Percentiles rank a stretch among this genome's conserved stretches.
Evolutionary conservation across 495 filamentous ascomycete genomes (phyloP).

Genomic region (Hyphodiscus hymeniophilus): DNA sequence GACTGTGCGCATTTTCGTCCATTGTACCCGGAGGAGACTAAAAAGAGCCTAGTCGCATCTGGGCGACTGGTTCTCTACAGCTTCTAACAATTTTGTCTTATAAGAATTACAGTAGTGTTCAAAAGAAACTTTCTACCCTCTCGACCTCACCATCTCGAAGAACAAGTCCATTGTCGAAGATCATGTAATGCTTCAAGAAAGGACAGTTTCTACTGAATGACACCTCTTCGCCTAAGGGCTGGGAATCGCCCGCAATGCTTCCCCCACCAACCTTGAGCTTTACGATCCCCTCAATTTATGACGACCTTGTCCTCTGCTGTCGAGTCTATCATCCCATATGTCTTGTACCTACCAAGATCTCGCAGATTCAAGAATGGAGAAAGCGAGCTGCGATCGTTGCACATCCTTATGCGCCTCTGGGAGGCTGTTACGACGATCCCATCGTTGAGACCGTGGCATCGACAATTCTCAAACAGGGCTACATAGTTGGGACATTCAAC

Average conservation of each 20-base stretch:
- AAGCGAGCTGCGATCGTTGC: conserved; percentile 69
- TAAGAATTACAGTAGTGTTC: too few relatives aligned
- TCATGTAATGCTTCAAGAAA: background rate
- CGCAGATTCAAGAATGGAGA: conserved; percentile 28
- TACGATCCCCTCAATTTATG: conserved; percentile 76
- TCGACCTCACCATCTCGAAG: too few relatives aligned
- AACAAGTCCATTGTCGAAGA: too few relatives aligned
- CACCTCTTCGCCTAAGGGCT: background rate
- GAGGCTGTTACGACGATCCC: conserved; percentile 77
- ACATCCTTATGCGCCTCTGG: conserved; percentile 84
- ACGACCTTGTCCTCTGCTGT: conserved; percentile 64
- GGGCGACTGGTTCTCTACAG: too few relatives aligned
- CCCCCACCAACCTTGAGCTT: conserved; percentile 59
- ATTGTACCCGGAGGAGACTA: too few relatives aligned
- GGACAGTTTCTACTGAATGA: background rate
- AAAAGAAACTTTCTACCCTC: too few relatives aligned
- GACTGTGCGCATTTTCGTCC: too few relatives aligned
- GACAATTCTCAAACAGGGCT: conserved; percentile 59
- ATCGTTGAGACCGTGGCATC: conserved; percentile 56
- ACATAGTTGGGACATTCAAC: conserved; percentile 82
- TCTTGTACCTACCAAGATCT: conserved; percentile 22
- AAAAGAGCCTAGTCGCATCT: too few relatives aligned
- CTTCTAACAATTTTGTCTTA: too few relatives aligned
- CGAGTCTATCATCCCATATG: conserved; percentile 67
- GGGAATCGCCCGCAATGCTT: conserved; percentile 22